Percentiles rank a stretch among this genome's conserved stretches.
These are phyloP conservation scores for Pythium chondricola DNA, from an alignment of 352 stramenopile species.

Conservation along the genomic window DNA sequence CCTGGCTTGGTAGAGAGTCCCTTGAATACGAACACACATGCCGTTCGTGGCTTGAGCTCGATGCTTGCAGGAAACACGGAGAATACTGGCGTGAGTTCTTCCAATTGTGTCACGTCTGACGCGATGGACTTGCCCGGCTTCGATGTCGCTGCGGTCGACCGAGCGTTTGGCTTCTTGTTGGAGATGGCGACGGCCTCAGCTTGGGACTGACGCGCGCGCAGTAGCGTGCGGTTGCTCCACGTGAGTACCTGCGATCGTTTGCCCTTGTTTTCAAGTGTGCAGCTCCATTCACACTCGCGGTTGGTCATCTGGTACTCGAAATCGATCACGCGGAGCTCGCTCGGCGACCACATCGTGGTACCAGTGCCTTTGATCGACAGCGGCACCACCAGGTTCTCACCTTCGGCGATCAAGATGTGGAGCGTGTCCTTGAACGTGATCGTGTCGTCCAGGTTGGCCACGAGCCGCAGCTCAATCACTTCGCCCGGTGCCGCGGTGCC, in stretches of 20 bases:
- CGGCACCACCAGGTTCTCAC: slow-evolving; percentile 86
- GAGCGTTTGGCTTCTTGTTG: slow-evolving; percentile 26
- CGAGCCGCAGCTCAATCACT: slow-evolving; percentile 61
- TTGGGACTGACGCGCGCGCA: slow-evolving; percentile 12
- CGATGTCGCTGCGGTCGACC: slow-evolving; percentile 12
- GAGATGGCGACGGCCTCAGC: slow-evolving; percentile 10
- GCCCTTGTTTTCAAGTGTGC: slow-evolving; percentile 94
- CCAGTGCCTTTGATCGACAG: slow-evolving; percentile 89
- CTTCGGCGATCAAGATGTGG: slow-evolving; percentile 89
- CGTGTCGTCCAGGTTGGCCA: slow-evolving; percentile 92
- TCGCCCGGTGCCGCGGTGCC: slow-evolving; percentile 79
- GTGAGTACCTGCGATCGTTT: slow-evolving; percentile 88
- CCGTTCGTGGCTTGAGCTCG: slow-evolving; percentile 90
- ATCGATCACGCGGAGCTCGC: slow-evolving; percentile 86
- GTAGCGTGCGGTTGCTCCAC: slow-evolving; percentile 82
- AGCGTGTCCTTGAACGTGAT: slow-evolving; percentile 90
- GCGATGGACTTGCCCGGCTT: slow-evolving; percentile 6
- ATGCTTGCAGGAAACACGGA: slow-evolving; percentile 89
- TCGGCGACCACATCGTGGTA: slow-evolving; percentile 91
- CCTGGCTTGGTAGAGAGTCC: slow-evolving; percentile 64
- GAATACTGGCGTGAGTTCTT: slow-evolving; percentile 66
- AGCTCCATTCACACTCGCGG: slow-evolving; percentile 85
- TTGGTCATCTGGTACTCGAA: slow-evolving; percentile 91
- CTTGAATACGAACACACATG: slow-evolving; percentile 91
- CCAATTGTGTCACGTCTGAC: background rate